Evolutionary conservation across 2,329 filamentous ascomycete species (phyloP), one percentile per base, ranked within the genome.

Genomic region (Metarhizium anisopliae): DNA sequence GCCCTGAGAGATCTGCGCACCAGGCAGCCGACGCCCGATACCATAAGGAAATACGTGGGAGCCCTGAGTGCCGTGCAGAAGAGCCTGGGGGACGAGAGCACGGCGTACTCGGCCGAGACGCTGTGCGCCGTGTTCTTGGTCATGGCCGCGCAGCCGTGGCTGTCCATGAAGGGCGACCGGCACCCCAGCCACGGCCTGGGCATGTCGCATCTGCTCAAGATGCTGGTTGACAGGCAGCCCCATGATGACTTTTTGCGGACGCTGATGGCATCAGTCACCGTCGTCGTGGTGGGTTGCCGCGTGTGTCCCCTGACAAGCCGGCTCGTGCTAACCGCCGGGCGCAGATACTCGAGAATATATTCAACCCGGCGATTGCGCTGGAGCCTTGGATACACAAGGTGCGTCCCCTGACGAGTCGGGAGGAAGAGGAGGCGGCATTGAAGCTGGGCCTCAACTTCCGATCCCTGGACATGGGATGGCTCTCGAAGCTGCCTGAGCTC

Each of bases 111-210:
- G 2, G 58, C 63, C 0, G 69, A 72, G 18, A 72, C 69, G 0
- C 62, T 72, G 45, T 70, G 69, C 14, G 67, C 70, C 5, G 65
- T 73, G 6, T 72, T 71, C 52, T 54, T 73, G 6, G 59, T 72
- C 29, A 68, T 70, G 64, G 64, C 72, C 35, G 66, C 62, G 11
- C 68, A 72, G 61, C 70, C 64, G 1, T 72, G 70, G 69, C 59
- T 69, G 1, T 64, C 63, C 1, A 61, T 61, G 6, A 58, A 64
- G 4, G 62, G 63, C 3, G 60, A 67, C 16, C 55, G 61, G 1
- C 56, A 53, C 2, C 60, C 64, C 8, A 65, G 60, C 11, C 70
- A 73, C 29, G 67, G 66, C 0, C 64, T 68, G 42, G 70, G 67
- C 0, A 60, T 73, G 29, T 64, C 69, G 1, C 61, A 66, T 50